Conservation (phyloP, 106 monocot genomes). For the Platanthera guangdongensis region DNA sequence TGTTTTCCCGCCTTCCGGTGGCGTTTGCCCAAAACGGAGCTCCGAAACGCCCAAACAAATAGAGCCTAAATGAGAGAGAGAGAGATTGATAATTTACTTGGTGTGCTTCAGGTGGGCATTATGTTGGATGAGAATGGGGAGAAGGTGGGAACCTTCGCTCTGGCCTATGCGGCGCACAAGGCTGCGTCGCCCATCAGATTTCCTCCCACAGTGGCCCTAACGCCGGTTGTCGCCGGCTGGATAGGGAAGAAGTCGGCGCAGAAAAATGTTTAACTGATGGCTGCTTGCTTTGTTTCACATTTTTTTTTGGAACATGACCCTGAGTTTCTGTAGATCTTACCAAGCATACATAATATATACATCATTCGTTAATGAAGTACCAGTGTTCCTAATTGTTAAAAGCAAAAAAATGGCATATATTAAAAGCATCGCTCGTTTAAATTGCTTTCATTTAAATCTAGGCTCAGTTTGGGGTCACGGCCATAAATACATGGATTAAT, state of each 20-base stretch:
- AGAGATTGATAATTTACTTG: neutral
- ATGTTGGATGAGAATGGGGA: constrained; percentile 60
- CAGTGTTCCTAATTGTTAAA: too few relatives aligned
- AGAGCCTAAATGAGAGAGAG: too few relatives aligned
- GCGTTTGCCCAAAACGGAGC: too few relatives aligned
- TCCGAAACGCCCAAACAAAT: too few relatives aligned
- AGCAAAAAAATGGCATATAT: too few relatives aligned
- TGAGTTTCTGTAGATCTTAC: neutral
- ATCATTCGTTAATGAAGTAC: neutral
- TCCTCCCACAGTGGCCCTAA: constrained; percentile 87
- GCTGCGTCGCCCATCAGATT: constrained; percentile 94
- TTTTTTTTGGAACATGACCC: neutral
- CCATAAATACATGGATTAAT: too few relatives aligned
- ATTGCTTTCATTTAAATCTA: too few relatives aligned
- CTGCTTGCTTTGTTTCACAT: neutral
- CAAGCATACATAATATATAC: neutral
- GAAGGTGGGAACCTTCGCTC: constrained; percentile 79
- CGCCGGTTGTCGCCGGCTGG: constrained; percentile 87
- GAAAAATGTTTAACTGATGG: constrained; percentile 22
- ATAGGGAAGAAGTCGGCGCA: constrained; percentile 57
- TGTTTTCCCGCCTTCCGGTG: too few relatives aligned
- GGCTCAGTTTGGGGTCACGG: too few relatives aligned
- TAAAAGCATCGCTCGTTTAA: too few relatives aligned
- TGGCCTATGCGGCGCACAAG: constrained; percentile 93
- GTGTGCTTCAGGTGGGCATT: constrained; percentile 53